These are phyloP conservation scores for Solanum verrucosum DNA, from an alignment of 257 asterid genomes.

Conservation along the genomic window DNA sequence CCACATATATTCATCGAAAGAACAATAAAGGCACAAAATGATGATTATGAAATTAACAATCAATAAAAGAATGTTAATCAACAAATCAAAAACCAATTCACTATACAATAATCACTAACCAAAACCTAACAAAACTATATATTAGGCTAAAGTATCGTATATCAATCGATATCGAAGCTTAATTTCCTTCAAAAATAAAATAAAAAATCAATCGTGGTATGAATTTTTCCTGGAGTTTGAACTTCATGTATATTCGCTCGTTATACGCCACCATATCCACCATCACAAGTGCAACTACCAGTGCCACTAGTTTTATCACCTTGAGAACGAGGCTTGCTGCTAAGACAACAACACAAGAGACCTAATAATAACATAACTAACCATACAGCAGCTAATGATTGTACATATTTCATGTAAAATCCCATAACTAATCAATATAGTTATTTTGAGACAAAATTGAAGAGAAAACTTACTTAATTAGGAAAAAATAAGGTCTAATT, in stretches of 20 bases:
- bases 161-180: not conserved
- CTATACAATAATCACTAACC: not conserved
- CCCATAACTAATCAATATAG: not conserved
- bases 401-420: slow-evolving; percentile 6
- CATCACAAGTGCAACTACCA: slow-evolving; percentile 16
- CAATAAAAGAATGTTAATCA: not conserved
- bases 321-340: slow-evolving; percentile 6
- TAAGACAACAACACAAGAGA: slow-evolving; percentile 14
- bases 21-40: not conserved
- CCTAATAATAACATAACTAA: slow-evolving; percentile 11
- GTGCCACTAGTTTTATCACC: not conserved
- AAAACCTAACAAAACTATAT: not conserved
- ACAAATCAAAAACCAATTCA: not conserved
- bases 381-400: slow-evolving; percentile 2
- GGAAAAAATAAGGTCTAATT: not conserved
- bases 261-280: not conserved
- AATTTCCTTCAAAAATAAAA: too few relatives aligned
- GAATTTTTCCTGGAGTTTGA: too few relatives aligned
- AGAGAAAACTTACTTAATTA: not conserved
- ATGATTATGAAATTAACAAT: not conserved
- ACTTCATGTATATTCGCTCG: not conserved
- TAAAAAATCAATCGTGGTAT: too few relatives aligned
- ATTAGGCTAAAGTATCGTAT: not conserved
- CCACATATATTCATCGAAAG: not conserved
- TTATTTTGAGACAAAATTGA: not conserved